Evolutionary conservation across 805 yeast genomes (phyloP), one percentile per base, ranked within the genome.

Genomic region (Huiozyma naganishii): DNA sequence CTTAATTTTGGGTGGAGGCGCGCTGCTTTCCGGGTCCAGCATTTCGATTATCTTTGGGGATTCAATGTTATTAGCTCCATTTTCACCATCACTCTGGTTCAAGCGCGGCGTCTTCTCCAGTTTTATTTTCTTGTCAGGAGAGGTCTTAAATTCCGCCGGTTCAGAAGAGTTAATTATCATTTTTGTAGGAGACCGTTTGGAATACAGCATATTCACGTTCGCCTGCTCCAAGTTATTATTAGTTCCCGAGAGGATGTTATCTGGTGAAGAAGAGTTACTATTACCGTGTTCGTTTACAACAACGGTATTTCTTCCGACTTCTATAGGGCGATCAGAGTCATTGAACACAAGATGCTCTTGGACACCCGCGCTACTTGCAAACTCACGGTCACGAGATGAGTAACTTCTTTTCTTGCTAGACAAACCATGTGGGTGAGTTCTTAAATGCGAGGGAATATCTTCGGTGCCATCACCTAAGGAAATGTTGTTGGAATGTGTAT

Each of bases 181-280:
- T 17, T 17, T 17, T 17, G 23, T 17, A 2, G 23, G 23, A 17
- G 23, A 17, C 23, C 23, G 23, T 17, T 17, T 17, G 23, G 23
- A 17, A 38, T 53, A 53, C 52, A 51, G 47, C 23, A 46, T 50
- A 39, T 56, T 52, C 11, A 53, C 48, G 39, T 56, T 57, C 13
- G 53, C 41, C 34, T 49, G 46, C 40, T 53, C 56, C 27, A 56
- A 39, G 7, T 48, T 47, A 10, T 10, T 32, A 17, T 2, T 17
- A 17, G 23, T 17, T 17, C 23, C 34, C 34, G 10, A 32, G 34
- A 32, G n/a, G 34, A 17, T 17, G 23, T 17, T 17, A 17, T 17
- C 23, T 17, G 23, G 23, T 17, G 23, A 17, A 2, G 23, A 17
- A 17, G 23, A 17, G 4, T 17, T 17, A 30, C 33, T 8, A 30